Evolutionary conservation across 257 asterid genomes (phyloP).

Genomic region (Solanum chmielewskii): DNA sequence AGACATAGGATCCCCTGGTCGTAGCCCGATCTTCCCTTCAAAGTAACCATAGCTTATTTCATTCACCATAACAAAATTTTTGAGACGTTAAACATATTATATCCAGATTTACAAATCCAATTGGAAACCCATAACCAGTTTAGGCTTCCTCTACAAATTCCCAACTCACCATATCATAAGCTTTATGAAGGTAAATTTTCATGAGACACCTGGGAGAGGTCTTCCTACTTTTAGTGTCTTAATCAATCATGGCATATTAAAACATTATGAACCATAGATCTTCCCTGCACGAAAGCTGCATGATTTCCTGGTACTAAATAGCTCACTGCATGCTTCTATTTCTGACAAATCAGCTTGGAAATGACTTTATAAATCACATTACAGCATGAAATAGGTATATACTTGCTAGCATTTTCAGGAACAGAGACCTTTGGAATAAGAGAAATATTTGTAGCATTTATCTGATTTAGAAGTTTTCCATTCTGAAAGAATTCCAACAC

Average conservation of each 20-base stretch:
- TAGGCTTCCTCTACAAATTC: background rate
- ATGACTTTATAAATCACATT: no score
- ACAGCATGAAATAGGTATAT: no score
- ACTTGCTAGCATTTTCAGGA: no score
- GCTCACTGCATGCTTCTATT: background rate
- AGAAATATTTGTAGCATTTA: no score
- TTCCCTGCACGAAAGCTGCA: background rate
- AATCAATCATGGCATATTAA: background rate
- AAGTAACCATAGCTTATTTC: background rate
- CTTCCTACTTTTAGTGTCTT: background rate
- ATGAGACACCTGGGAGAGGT: background rate
- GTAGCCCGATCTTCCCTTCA: background rate
- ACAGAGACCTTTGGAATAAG: no score
- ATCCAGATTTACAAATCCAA: background rate
- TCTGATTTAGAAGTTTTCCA: no score
- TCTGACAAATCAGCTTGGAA: background rate
- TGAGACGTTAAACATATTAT: background rate
- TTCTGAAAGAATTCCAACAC: no score
- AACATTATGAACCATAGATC: background rate
- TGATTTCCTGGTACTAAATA: background rate
- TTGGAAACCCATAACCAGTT: background rate
- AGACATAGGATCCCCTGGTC: background rate
- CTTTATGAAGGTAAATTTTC: background rate
- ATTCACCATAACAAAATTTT: background rate
- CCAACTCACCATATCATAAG: background rate